Evolutionary conservation across 495 filamentous ascomycete species (phyloP).

Genomic region (Chaetomium cochliodes): DNA sequence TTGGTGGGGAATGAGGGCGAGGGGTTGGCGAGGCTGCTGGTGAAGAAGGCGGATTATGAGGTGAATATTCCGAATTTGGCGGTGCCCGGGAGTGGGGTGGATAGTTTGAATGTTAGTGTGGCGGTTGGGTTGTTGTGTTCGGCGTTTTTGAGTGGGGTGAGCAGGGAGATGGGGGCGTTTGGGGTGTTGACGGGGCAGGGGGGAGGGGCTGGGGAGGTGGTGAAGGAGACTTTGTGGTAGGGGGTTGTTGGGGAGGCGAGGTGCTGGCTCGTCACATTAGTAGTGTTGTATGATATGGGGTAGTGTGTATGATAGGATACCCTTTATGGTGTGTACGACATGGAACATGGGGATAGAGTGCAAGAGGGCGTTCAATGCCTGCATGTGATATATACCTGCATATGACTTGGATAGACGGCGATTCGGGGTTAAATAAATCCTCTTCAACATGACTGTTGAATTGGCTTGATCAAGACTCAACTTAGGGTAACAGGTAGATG

Average conservation of each 20-base stretch:
- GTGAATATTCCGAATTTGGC: constrained; percentile 51
- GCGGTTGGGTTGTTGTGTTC: constrained; percentile 75
- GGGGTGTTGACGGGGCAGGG: background rate
- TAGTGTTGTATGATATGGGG: background rate
- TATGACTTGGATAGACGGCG: too few species aligned
- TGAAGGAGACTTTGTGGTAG: constrained; percentile 27
- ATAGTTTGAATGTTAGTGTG: constrained; percentile 86
- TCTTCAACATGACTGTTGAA: too few species aligned
- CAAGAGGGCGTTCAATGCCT: too few species aligned
- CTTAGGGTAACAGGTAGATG: too few species aligned
- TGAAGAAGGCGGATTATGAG: constrained; percentile 59
- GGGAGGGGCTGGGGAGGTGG: constrained; percentile 24
- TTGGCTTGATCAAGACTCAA: too few species aligned
- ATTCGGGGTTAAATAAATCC: too few species aligned
- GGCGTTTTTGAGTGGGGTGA: constrained; percentile 45
- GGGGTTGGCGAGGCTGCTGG: constrained; percentile 63
- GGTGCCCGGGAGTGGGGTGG: constrained; percentile 47
- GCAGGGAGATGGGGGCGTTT: constrained; percentile 21
- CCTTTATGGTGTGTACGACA: too few species aligned
- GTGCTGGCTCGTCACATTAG: background rate
- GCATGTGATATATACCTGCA: too few species aligned
- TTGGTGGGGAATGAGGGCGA: constrained; percentile 82
- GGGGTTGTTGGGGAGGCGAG: background rate
- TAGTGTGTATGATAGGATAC: too few species aligned
- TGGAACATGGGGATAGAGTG: too few species aligned